Evolutionary conservation across 805 yeast species (phyloP), one percentile per base, ranked within the genome.

Genomic region (Saccharomycopsis fermentans): DNA sequence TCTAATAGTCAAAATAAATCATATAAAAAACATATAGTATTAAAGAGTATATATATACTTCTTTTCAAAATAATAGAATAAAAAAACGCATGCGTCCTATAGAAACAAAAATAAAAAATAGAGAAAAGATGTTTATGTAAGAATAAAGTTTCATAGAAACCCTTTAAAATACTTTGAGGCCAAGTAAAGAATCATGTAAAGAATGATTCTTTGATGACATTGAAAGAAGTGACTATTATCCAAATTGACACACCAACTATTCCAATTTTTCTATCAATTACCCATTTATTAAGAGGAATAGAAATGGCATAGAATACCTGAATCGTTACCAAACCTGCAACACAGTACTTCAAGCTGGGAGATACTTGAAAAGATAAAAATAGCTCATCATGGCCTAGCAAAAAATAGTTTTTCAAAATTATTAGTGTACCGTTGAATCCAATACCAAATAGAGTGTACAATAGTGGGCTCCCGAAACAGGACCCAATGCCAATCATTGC

Each of bases 401-500:
- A 11, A 14, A 43, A 32, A 19, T 35, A 6, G 16, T 53, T 51
- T 24, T 53, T 52, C 14, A 63, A 11, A 56, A 71, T 71, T 11
- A 79, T 71, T 1, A 83, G 60, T 34, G 87, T 60, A 0, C 92
- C 90, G 64, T 87, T 86, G 6, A 86, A 65, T 0, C 97, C 97
- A 61, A 92, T 73, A 0, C 97, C 96, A 47, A 91, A 75, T 9
- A 94, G 73, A 50, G 86, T 73, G 56, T 90, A 86, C 40, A 94
- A 69, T 59, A 92, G 71, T 0, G 98, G 98, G 0, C 96, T 88
- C 0, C 97, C 98, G 68, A 91, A 86, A 67, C 97, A 91, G 0
- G 97, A 96, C 27, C 94, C 87, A n/a, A 94, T 74, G 0, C 97
- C 97, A 85, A 91, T 86, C 53, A 87, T 77, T 0, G 96, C 87